Evolutionary conservation across 768 basidiomycete species (phyloP), one percentile per base, ranked within the genome.

Genomic region (Scleroderma citrinum): DNA sequence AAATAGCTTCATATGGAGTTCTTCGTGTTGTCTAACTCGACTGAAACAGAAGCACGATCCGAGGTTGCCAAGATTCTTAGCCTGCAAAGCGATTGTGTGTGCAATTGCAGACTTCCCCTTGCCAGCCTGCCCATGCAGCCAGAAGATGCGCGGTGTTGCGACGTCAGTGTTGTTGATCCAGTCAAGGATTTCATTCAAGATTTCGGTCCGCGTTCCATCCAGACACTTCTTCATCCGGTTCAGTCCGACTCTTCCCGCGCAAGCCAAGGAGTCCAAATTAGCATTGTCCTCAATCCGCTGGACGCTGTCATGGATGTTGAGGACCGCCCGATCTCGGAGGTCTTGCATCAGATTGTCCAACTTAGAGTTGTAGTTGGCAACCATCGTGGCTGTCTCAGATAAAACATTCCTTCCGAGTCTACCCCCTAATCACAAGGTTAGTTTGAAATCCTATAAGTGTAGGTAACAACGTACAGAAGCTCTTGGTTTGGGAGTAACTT

Each of bases 401-500:
- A 42, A 3, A 7, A 2, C 12, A 12, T 41, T 47, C 30, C 43
- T 30, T 12, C 7, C 7, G 38, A 41, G 46, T 17, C 46, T 23
- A 14, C 17, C n/a, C 46, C 46, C 46, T 47, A 21, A 39, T 1
- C 11, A 11, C 4, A 3, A 2, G n/a, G 7, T 12, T 1, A 5
- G 7, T 17, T 17, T 32, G 14, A 37, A 7, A 24, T n/a, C n/a
- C 29, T 19, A 12, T 12, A 12, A 23, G 20, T 24, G 6, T 16
- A 16, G 14, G 10, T 6, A 26, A 12, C 4, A 2, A n/a, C n/a
- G n/a, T n/a, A n/a, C n/a, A n/a, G n/a, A n/a, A n/a, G n/a, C n/a
- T n/a, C n/a, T n/a, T n/a, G 7, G 48, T 58, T 36, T 49, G 50
- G 14, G 60, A 55, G 49, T 65, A 65, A 17, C 58, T 58, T 8